Evolutionary conservation across 176 grass and related monocot species (phyloP).

Genomic region (Triticum monococcum): DNA sequence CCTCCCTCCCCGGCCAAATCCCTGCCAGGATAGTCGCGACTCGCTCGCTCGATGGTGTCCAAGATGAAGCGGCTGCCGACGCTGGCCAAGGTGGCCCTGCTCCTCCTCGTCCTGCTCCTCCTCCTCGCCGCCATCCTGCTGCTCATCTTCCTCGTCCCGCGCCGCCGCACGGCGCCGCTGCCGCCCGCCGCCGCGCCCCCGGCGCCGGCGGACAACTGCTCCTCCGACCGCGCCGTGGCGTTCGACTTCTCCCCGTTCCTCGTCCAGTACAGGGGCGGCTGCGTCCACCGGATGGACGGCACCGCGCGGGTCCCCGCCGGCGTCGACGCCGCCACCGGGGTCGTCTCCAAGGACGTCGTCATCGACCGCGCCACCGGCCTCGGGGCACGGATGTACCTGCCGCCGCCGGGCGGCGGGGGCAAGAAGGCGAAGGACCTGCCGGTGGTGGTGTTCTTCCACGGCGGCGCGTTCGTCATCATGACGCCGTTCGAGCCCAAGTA

Average conservation of each 20-base stretch:
- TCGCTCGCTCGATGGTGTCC: constrained; percentile 13
- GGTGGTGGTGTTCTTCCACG: constrained; percentile 65
- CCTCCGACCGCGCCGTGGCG: constrained; percentile 44
- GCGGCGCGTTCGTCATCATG: constrained; percentile 81
- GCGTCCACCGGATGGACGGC: constrained; percentile 47
- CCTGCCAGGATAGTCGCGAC: background rate
- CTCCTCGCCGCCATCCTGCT: constrained; percentile 34
- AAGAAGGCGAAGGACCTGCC: constrained; percentile 32
- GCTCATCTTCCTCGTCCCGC: constrained; percentile 32
- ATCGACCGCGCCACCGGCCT: constrained; percentile 41
- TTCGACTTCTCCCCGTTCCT: constrained; percentile 74
- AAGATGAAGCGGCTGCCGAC: constrained; percentile 31
- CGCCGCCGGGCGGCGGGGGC: background rate
- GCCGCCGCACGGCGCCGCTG: constrained; percentile 6
- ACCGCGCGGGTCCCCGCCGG: constrained; percentile 35
- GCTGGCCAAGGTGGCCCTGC: constrained; percentile 12
- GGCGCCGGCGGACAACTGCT: constrained; percentile 18
- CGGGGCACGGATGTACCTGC: constrained; percentile 61
- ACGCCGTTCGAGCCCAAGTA: constrained; percentile 82
- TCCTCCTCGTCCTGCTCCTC: constrained; percentile 6
- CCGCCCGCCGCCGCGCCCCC: constrained; percentile 8
- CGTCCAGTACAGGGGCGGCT: constrained; percentile 63
- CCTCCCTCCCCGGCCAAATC: background rate
- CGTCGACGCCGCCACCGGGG: constrained; percentile 43
- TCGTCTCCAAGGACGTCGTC: constrained; percentile 60